Evolutionary conservation across 169 alveolate species (phyloP).

Genomic region (Theileria orientalis): DNA sequence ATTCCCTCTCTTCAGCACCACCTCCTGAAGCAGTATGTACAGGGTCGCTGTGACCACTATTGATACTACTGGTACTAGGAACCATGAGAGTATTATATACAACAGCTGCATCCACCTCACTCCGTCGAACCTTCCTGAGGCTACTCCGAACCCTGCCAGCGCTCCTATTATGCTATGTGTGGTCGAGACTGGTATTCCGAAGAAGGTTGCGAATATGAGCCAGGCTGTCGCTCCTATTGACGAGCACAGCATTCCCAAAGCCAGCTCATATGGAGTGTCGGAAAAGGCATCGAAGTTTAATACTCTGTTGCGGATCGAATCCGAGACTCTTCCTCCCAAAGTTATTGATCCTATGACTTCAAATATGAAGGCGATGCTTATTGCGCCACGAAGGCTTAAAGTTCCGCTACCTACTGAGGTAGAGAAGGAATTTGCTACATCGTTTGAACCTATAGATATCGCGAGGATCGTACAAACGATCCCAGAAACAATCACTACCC

Average conservation of each 20-base stretch:
- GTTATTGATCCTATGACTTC: constrained; percentile 81
- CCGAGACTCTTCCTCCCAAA: constrained; percentile 86
- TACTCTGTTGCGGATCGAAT: constrained; percentile 75
- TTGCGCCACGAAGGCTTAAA: constrained; percentile 71
- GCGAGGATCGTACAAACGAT: constrained; percentile 73
- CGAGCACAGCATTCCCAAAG: constrained; percentile 83
- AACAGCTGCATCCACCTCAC: constrained; percentile 76
- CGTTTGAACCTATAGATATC: constrained; percentile 84
- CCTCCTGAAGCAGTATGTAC: constrained; percentile 52
- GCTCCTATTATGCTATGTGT: constrained; percentile 84
- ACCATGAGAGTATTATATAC: constrained; percentile 77
- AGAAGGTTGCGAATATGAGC: constrained; percentile 74
- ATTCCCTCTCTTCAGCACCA: constrained; percentile 20
- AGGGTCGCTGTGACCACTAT: constrained; percentile 37
- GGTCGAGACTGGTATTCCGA: constrained; percentile 85
- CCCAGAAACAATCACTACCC: constrained; percentile 79
- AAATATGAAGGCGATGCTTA: constrained; percentile 74
- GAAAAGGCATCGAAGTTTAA: constrained; percentile 74
- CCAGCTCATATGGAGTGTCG: constrained; percentile 76
- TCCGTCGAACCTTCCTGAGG: constrained; percentile 74
- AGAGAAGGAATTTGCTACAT: constrained; percentile 84
- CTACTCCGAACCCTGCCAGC: constrained; percentile 82
- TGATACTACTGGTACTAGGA: constrained; percentile 68
- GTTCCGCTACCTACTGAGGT: constrained; percentile 82
- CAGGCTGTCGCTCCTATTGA: constrained; percentile 78